A percentile compares a stretch with the other conserved stretches of the same genome.
Evolutionary conservation across 257 asterid species (phyloP).

Genomic region (Ilex aquifolium): DNA sequence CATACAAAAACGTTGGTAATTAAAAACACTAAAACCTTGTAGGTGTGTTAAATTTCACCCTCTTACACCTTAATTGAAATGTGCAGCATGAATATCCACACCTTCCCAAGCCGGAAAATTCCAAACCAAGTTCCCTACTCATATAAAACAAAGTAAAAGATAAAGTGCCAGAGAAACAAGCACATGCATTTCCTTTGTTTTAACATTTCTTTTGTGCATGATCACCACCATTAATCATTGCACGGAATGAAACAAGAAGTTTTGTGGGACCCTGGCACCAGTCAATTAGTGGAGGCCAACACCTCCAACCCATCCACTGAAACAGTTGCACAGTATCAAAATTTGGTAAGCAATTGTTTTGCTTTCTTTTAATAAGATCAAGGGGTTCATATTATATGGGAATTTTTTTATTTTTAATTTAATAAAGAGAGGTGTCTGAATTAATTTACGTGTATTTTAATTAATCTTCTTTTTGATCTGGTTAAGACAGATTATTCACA

Average conservation of each 20-base stretch:
- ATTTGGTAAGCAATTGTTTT: too few relatives aligned
- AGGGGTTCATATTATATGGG: too few relatives aligned
- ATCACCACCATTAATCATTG: slow-evolving; percentile 26
- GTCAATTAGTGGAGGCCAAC: slow-evolving; percentile 10
- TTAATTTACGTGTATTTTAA: too few relatives aligned
- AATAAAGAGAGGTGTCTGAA: too few relatives aligned
- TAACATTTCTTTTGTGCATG: slow-evolving; percentile 3
- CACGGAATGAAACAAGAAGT: slow-evolving; percentile 22
- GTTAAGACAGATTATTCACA: too few relatives aligned
- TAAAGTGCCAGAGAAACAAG: slow-evolving; percentile 17
- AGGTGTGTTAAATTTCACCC: too few relatives aligned
- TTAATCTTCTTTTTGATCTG: too few relatives aligned
- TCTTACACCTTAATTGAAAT: slow-evolving; percentile 12
- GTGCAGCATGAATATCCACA: slow-evolving; percentile 25
- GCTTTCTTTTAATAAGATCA: too few relatives aligned
- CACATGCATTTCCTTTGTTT: slow-evolving; percentile 28
- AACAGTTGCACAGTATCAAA: background rate
- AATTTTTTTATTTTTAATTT: too few relatives aligned
- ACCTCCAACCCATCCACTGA: slow-evolving; percentile 2
- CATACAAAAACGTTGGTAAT: too few relatives aligned
- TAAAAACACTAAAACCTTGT: too few relatives aligned
- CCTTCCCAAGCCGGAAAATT: slow-evolving; percentile 15
- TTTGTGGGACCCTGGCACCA: slow-evolving; percentile 11
- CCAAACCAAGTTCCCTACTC: slow-evolving; percentile 11
- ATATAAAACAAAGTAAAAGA: slow-evolving; percentile 11